Conservation (phyloP, 768 basidiomycete species). For the Coprinopsis cinerea region DNA sequence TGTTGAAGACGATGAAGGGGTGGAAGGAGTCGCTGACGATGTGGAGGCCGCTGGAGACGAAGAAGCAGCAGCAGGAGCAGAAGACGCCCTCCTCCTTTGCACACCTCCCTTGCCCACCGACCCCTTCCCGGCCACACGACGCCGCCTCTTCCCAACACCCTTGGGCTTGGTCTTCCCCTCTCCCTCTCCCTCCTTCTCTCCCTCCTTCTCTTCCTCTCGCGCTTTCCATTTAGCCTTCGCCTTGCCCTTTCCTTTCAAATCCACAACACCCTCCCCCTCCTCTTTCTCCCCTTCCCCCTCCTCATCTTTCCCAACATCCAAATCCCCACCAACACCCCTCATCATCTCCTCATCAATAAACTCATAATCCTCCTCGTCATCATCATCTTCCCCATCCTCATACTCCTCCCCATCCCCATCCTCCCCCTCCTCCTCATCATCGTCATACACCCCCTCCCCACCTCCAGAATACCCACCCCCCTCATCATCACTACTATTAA, state of each 20-base stretch:
- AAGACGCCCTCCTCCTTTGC: background rate
- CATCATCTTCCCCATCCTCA: too few relatives aligned
- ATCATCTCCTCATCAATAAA: too few relatives aligned
- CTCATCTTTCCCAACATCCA: conserved; percentile 15
- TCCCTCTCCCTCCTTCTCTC: conserved; percentile 6
- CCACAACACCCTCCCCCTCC: conserved; percentile 9
- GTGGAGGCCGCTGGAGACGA: too few relatives aligned
- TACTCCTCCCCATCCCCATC: too few relatives aligned
- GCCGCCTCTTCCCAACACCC: conserved; percentile 1
- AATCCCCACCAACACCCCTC: too few relatives aligned
- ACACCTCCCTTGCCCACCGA: background rate
- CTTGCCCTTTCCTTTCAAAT: conserved; percentile 17
- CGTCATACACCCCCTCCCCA: conserved; percentile 11
- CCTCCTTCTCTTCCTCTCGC: conserved; percentile 9
- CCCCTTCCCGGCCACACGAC: conserved; percentile 1
- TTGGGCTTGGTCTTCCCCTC: conserved; percentile 12
- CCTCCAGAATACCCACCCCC: background rate
- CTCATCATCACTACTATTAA: conserved; percentile 8
- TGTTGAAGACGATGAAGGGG: background rate
- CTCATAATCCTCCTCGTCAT: conserved; percentile 13
- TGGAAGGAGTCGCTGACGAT: too few relatives aligned
- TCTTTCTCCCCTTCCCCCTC: conserved; percentile 16
- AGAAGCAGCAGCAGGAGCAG: background rate
- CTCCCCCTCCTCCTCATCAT: conserved; percentile 16
- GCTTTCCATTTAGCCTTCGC: conserved; percentile 14